These are phyloP conservation scores for Irpex sp. DNA, from an alignment of 1,284 basidiomycete genomes.

Conservation along the genomic window DNA sequence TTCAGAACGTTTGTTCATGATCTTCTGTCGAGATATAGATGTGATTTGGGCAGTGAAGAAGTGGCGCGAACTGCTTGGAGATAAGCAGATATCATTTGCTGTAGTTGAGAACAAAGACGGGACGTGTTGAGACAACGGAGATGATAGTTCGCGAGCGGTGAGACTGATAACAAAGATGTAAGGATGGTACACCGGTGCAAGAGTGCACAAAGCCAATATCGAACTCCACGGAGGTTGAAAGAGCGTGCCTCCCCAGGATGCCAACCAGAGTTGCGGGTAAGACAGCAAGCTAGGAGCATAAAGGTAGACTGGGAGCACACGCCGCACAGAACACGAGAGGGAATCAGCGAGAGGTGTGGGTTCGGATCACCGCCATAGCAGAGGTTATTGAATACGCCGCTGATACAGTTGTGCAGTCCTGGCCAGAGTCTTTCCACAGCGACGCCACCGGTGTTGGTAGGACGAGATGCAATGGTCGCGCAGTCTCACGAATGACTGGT, in stretches of 20 bases:
- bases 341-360: neutral
- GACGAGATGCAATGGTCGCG: neutral
- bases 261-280: neutral
- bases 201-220: neutral
- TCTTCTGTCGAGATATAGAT: neutral
- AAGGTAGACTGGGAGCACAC: slow-evolving; percentile 18
- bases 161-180: neutral
- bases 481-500: neutral
- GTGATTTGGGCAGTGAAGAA: neutral
- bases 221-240: neutral
- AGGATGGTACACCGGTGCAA: neutral
- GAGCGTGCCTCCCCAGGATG: neutral
- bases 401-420: neutral
- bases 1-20: slow-evolving; percentile 1
- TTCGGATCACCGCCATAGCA: neutral
- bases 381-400: neutral
- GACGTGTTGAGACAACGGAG: neutral
- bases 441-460: neutral
- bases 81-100: neutral
- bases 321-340: slow-evolving; percentile 11
- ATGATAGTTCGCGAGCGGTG: neutral
- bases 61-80: neutral
- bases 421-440: neutral
- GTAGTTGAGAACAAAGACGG: neutral
- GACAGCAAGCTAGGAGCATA: slow-evolving; percentile 15